Evolutionary conservation across 1,139 yeast genomes (phyloP).

Genomic region (Yamadazyma atlantica): DNA sequence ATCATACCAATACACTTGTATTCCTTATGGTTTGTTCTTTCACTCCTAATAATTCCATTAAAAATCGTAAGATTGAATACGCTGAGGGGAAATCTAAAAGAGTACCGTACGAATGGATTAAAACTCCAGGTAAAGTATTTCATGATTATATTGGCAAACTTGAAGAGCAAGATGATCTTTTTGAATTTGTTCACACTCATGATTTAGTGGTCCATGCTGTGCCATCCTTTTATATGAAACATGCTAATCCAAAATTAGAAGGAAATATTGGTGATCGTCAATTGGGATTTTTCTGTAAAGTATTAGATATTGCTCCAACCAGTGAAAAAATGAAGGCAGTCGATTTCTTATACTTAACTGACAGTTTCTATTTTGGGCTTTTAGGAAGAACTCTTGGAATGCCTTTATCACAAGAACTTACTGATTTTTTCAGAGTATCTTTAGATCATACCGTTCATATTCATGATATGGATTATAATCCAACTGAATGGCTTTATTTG

Average conservation of each 20-base stretch:
- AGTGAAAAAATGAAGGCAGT: slow-evolving; percentile 16
- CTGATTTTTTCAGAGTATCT: slow-evolving; percentile 38
- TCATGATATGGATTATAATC: slow-evolving; percentile 55
- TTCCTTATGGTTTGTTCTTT: slow-evolving; percentile 34
- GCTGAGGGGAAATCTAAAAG: slow-evolving; percentile 17
- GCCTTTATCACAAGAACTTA: slow-evolving; percentile 17
- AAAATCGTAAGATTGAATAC: slow-evolving; percentile 11
- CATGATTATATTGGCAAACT: slow-evolving; percentile 24
- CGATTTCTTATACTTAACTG: slow-evolving; percentile 29
- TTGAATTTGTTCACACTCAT: slow-evolving; percentile 20
- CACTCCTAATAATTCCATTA: slow-evolving; percentile 29
- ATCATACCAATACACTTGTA: slow-evolving; percentile 25
- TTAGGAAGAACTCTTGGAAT: slow-evolving; percentile 26
- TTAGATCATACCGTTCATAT: slow-evolving; percentile 46
- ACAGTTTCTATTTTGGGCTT: slow-evolving; percentile 33
- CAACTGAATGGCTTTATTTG: slow-evolving; percentile 53
- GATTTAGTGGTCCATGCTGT: slow-evolving; percentile 28
- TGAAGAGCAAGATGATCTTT: slow-evolving; percentile 23
- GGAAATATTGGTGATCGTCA: slow-evolving; percentile 28
- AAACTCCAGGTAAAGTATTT: slow-evolving; percentile 24
- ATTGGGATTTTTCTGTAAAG: slow-evolving; percentile 30
- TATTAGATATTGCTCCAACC: slow-evolving; percentile 23
- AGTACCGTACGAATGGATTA: slow-evolving; percentile 34
- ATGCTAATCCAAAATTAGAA: slow-evolving; percentile 12
- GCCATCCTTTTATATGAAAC: slow-evolving; percentile 23